phyloP scores from a whole-genome alignment of 208 protist genomes.

The Balamuthia mandrillaris region DNA sequence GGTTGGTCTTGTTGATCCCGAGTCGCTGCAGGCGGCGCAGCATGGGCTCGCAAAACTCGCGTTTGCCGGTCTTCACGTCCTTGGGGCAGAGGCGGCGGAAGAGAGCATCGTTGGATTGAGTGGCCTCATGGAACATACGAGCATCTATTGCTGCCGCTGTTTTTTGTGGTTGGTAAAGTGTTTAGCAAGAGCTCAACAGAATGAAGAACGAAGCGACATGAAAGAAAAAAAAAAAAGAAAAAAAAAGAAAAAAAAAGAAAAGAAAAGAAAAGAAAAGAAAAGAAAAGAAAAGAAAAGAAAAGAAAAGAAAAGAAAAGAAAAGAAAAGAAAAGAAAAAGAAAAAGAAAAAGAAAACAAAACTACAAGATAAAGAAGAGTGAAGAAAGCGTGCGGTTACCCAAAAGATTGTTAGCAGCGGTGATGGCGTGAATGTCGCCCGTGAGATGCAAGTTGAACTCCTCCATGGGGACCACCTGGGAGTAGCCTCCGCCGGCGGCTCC shows the following conservation, averaged over 20 bases:
- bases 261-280: neutral
- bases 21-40: conserved; percentile 74
- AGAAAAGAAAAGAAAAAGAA: neutral
- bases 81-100: conserved; percentile 48
- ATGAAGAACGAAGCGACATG: too few species aligned
- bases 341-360: neutral
- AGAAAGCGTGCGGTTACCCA: conserved; percentile 11
- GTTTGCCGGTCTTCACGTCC: conserved; percentile 60
- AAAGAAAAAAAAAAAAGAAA: neutral
- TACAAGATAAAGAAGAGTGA: neutral
- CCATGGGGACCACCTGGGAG: conserved; percentile 82
- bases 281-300: neutral
- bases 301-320: neutral
- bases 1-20: conserved; percentile 85
- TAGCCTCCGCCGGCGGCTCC: conserved; percentile 96
- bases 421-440: conserved; percentile 98
- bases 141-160: conserved; percentile 93
- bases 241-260: neutral
- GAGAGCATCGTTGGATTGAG: conserved; percentile 84
- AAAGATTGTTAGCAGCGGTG: conserved; percentile 91
- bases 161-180: conserved; percentile 73
- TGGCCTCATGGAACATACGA: conserved; percentile 92
- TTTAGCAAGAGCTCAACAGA: too few species aligned
- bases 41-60: conserved; percentile 86
- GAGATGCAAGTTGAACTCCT: conserved; percentile 96